These are phyloP conservation scores for Lipomyces sp. DNA, from an alignment of 805 yeast genomes.

Conservation along the genomic window DNA sequence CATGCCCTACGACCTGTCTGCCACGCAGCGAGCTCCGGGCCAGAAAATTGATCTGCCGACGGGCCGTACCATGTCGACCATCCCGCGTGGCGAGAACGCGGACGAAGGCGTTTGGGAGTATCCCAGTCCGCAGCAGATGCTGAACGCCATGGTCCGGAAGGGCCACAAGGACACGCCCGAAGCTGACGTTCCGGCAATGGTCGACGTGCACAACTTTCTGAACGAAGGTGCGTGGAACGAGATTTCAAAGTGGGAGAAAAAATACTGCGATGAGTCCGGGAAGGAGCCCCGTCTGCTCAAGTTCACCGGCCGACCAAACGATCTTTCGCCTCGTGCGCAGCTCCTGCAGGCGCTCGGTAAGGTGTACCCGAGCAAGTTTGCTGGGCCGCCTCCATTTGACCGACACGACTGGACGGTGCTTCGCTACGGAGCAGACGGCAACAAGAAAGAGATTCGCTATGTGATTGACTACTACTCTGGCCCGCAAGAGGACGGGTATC, in stretches of 20 bases:
- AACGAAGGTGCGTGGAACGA: conserved; percentile 99
- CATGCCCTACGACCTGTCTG: conserved; percentile 37
- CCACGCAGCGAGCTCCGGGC: conserved; percentile 85
- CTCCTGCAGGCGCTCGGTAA: conserved; percentile 62
- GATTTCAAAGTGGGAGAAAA: conserved; percentile 85
- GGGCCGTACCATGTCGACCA: conserved; percentile 75
- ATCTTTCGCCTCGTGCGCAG: conserved; percentile 80
- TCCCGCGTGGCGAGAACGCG: conserved; percentile 72
- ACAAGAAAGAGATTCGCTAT: conserved; percentile 65
- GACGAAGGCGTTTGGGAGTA: conserved; percentile 91
- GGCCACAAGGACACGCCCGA: conserved; percentile 89
- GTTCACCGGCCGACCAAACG: conserved; percentile 91
- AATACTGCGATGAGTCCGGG: conserved; percentile 54
- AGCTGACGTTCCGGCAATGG: conserved; percentile 96
- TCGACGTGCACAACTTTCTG: conserved; percentile 89
- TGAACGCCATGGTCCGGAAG: conserved; percentile 93
- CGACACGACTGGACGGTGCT: conserved; percentile 98
- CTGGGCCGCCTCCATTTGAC: conserved; percentile 86
- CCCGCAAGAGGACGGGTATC: conserved; percentile 86
- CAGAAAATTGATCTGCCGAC: conserved; percentile 78
- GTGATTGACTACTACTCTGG: conserved; percentile 97
- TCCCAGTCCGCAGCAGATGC: conserved; percentile 99
- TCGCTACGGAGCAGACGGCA: conserved; percentile 45
- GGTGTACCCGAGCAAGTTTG: conserved; percentile 68
- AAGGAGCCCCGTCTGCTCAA: conserved; percentile 71